Conservation (phyloP, 768 basidiomycete genomes). For the Leccinum uliginosum region DNA sequence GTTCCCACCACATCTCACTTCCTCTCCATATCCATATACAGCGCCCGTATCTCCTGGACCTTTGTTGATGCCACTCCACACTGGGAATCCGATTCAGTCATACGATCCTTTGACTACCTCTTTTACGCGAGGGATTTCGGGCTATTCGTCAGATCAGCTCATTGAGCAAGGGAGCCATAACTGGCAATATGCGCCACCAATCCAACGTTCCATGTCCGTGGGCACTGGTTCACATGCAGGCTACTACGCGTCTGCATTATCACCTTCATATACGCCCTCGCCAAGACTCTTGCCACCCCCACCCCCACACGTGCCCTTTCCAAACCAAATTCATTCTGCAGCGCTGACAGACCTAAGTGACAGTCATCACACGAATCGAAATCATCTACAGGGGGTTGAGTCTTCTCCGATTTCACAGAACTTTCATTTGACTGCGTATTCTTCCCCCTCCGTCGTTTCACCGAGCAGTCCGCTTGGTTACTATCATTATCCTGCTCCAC, state of each 20-base stretch:
- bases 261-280: constrained; percentile 20
- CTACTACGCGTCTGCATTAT: constrained; percentile 35
- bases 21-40: constrained; percentile 19
- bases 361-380: constrained; percentile 31
- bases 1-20: constrained; percentile 21
- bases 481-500: constrained; percentile 37
- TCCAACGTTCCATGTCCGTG: constrained; percentile 52
- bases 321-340: constrained; percentile 15
- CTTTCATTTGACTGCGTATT: constrained; percentile 50
- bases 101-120: constrained; percentile 8
- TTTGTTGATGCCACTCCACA: constrained; percentile 5
- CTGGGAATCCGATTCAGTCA: constrained; percentile 9
- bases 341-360: constrained; percentile 12
- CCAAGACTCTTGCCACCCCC: constrained; percentile 26
- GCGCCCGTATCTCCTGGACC: constrained; percentile 16
- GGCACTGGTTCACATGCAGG: constrained; percentile 33
- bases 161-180: constrained; percentile 9
- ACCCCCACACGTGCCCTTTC: constrained; percentile 21
- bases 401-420: constrained; percentile 58
- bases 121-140: constrained; percentile 1
- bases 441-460: constrained; percentile 52
- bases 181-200: constrained; percentile 34
- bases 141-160: constrained; percentile 7
- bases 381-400: constrained; percentile 59
- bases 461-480: constrained; percentile 25